Base-by-base conservation (phyloP, 495 filamentous ascomycete genomes). In the Chaetomidium leptoderma region DNA sequence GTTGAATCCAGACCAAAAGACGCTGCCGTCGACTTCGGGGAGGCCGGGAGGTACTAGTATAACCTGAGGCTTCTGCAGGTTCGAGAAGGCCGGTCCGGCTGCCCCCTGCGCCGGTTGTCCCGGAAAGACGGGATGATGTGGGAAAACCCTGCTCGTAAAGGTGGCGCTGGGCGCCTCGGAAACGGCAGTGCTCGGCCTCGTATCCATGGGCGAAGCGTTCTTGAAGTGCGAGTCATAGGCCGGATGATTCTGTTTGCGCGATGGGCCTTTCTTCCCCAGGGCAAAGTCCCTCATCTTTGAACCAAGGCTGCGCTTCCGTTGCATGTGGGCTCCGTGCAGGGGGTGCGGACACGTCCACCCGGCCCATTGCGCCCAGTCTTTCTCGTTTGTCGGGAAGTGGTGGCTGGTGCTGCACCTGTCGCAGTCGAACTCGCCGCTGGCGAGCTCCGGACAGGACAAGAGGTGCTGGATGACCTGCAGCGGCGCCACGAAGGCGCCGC, bases 381-480 rank as follows among this genome's bases (percentile, higher is more conserved):
- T 71, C 56, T 72, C 70, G 64, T 62, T 63, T 40, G 70, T 69
- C 27, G 70, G 70, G 35, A 72, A 66, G 47, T 59, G 42, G 46
- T 72, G 70, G 48, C 57, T 66, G 56, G 55, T 51, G 51, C 49
- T 63, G 48, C 70, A 72, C 45, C 66, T 67, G 58, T 70, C 66
- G 60, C 70, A 72, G 53, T 66, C 58, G 29, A 72, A 72, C 49
- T 62, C 57, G 58, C 68, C 66, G 36, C 44, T 65, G 9, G 60
- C 50, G 16, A 72, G 51, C 53, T 69, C 70, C 2, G 64, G 65
- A 32, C 70, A 72, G 21, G 61, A 62, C 39, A 70, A 27, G 42
- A 70, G 63, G 29, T 72, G 70, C 29, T 70, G 68, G 42, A 72
- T 45, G 47, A 72, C 66, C 36, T 55, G 61, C 11, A 72, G 26